Conservation (phyloP, 1,139 yeast species). For the Taiozyma sp. region DNA sequence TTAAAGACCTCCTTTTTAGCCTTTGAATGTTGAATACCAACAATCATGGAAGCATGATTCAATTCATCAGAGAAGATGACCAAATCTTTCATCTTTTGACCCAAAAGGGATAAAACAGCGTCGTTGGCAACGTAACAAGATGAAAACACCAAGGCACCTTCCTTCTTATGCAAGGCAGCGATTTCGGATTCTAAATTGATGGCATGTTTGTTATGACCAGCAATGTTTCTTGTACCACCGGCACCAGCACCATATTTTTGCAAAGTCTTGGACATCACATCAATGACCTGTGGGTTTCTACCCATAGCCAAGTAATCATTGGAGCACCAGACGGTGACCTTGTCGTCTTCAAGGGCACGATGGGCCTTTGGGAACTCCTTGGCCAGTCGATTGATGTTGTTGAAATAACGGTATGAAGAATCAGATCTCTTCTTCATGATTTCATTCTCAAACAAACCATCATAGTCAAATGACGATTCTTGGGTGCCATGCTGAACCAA, state of each 20-base stretch:
- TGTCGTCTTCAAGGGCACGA: constrained; percentile 64
- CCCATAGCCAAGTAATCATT: constrained; percentile 98
- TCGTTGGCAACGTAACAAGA: constrained; percentile 98
- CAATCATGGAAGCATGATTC: constrained; percentile 97
- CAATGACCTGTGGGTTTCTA: constrained; percentile 63
- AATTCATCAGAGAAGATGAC: constrained; percentile 90
- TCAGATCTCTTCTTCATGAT: constrained; percentile 73
- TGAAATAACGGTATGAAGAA: constrained; percentile 92
- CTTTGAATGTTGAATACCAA: constrained; percentile 89
- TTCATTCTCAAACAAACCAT: constrained; percentile 57
- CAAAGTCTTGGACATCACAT: constrained; percentile 75
- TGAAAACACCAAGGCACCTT: constrained; percentile 90
- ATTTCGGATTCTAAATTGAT: constrained; percentile 79
- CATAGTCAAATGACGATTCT: constrained; percentile 57
- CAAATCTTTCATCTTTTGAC: constrained; percentile 83
- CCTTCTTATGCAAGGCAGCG: constrained; percentile 91
- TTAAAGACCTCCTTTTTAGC: constrained; percentile 86
- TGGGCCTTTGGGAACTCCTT: constrained; percentile 93
- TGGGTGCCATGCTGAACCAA: constrained; percentile 30
- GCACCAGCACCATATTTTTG: constrained; percentile 97
- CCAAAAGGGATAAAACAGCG: constrained; percentile 88
- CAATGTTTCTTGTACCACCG: constrained; percentile 98
- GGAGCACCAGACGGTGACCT: constrained; percentile 98
- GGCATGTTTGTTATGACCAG: constrained; percentile 93
- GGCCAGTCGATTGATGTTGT: constrained; percentile 94